These are phyloP conservation scores for Penicillium paneum DNA, from an alignment of 2,329 filamentous ascomycete species.

Conservation along the genomic window DNA sequence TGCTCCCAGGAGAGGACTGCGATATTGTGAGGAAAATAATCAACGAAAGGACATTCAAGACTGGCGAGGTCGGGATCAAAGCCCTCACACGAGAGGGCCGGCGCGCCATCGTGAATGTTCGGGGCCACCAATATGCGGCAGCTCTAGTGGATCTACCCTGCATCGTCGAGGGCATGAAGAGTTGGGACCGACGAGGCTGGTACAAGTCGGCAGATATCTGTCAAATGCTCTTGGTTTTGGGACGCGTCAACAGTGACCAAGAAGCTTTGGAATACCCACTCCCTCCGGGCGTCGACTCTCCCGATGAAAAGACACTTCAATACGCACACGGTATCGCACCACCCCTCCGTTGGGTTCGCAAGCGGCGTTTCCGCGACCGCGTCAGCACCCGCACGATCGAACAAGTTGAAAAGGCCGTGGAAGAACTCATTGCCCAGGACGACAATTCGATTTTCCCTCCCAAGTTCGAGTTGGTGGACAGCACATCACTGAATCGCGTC, in stretches of 20 bases:
- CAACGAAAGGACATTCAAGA: constrained; percentile 71
- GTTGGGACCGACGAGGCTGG: constrained; percentile 82
- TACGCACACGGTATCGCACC: constrained; percentile 86
- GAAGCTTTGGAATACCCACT: constrained; percentile 66
- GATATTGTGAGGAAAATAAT: constrained; percentile 77
- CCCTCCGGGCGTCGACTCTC: constrained; percentile 63
- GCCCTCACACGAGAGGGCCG: constrained; percentile 69
- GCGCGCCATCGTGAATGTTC: constrained; percentile 68
- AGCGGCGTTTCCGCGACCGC: constrained; percentile 77
- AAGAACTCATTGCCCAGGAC: constrained; percentile 69
- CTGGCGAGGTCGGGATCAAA: constrained; percentile 70
- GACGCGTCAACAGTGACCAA: constrained; percentile 62
- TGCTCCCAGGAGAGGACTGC: constrained; percentile 79
- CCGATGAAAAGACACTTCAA: constrained; percentile 58
- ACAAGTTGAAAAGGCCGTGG: constrained; percentile 76
- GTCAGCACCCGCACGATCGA: constrained; percentile 80
- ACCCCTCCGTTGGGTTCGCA: constrained; percentile 80
- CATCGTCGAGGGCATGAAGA: constrained; percentile 88
- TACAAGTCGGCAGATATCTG: constrained; percentile 87
- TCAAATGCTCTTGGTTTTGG: constrained; percentile 81
- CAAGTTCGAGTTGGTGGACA: constrained; percentile 63
- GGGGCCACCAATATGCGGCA: constrained; percentile 69
- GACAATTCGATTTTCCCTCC: constrained; percentile 56
- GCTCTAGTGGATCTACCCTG: constrained; percentile 80
- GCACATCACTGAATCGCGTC: constrained; percentile 45